Evolutionary conservation across 2,329 filamentous ascomycete species (phyloP).

Genomic region (Rutstroemia sp.): DNA sequence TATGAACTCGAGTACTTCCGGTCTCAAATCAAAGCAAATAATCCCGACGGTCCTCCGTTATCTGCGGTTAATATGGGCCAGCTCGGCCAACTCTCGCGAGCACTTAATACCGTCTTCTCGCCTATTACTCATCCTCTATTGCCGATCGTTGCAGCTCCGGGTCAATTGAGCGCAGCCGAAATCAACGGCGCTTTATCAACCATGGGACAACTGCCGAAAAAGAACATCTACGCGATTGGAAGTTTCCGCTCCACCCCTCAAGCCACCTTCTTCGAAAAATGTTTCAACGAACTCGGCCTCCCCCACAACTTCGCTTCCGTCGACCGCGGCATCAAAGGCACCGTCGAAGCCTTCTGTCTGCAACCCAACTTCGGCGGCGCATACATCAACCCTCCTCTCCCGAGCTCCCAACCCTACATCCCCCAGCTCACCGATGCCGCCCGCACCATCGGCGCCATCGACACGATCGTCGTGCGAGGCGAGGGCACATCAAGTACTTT

Average conservation of each 20-base stretch:
- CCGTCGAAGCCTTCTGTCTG: constrained; percentile 64
- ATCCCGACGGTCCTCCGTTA: constrained; percentile 62
- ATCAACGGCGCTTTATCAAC: constrained; percentile 74
- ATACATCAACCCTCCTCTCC: constrained; percentile 67
- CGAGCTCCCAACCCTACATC: constrained; percentile 50
- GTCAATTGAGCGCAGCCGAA: constrained; percentile 77
- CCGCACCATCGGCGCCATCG: constrained; percentile 69
- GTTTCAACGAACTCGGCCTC: constrained; percentile 75
- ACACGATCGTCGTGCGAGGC: constrained; percentile 65
- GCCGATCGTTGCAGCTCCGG: constrained; percentile 77
- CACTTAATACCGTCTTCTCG: constrained; percentile 78
- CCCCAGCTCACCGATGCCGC: constrained; percentile 67
- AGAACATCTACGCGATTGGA: constrained; percentile 73
- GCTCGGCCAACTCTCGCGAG: constrained; percentile 75
- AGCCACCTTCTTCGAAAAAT: constrained; percentile 80
- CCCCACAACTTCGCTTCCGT: constrained; percentile 73
- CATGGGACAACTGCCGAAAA: constrained; percentile 73
- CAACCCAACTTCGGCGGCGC: constrained; percentile 75
- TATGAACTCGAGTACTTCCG: constrained; percentile 88
- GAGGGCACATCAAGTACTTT: constrained; percentile 46
- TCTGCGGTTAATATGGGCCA: constrained; percentile 85
- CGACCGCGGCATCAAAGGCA: constrained; percentile 59
- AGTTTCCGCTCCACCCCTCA: constrained; percentile 63
- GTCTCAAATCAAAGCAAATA: constrained; percentile 62
- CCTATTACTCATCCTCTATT: constrained; percentile 81